These are phyloP conservation scores for Pythium aquatile DNA, from an alignment of 352 stramenopile species.

Conservation along the genomic window DNA sequence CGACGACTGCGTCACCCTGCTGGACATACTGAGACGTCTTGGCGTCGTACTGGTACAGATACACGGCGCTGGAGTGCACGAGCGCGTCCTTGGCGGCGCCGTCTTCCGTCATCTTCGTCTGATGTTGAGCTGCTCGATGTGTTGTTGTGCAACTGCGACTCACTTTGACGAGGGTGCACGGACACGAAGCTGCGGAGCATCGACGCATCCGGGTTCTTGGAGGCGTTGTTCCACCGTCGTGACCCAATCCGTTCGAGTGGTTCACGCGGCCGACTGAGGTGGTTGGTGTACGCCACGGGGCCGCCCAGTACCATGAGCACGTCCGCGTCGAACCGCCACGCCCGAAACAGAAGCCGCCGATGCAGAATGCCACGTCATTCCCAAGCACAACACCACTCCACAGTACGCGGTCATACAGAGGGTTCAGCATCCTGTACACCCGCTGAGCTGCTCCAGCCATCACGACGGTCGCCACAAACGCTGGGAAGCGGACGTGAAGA, in stretches of 20 bases:
- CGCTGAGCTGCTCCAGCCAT: background rate
- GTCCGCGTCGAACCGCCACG: background rate
- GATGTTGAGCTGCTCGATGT: conserved; percentile 1
- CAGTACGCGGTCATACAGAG: conserved; percentile 1
- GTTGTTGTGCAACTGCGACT: background rate
- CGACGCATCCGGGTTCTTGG: no score
- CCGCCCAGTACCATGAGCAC: conserved; percentile 6
- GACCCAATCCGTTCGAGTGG: no score
- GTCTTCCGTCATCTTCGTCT: conserved; percentile 9
- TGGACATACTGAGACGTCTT: conserved; percentile 47
- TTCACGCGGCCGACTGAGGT: background rate
- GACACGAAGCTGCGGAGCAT: no score
- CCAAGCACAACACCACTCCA: background rate
- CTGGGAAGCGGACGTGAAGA: conserved; percentile 2
- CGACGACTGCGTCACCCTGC: conserved; percentile 58
- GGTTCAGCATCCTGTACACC: background rate
- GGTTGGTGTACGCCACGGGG: background rate
- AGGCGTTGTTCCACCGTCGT: no score
- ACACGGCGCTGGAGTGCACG: conserved; percentile 68
- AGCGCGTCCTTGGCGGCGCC: conserved; percentile 34
- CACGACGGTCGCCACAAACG: background rate
- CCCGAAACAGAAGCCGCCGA: background rate
- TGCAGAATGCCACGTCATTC: background rate
- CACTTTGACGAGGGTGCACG: no score
- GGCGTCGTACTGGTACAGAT: conserved; percentile 68